Evolutionary conservation across 371 early-diverging fungal genomes (phyloP).

Genomic region (Lichtheimia corymbifera): DNA sequence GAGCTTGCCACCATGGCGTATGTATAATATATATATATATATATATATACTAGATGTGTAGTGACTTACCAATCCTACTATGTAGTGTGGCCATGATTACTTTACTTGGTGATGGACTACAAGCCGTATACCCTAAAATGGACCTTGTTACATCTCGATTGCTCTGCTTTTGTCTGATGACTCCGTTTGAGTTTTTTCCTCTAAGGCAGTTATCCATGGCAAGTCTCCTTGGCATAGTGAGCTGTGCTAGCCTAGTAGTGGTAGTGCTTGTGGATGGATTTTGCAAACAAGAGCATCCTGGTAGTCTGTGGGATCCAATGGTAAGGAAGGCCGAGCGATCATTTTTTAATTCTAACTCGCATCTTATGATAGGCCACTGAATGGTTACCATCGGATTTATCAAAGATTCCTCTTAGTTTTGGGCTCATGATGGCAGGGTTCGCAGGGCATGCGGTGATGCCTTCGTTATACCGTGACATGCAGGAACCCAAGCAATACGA

Average conservation of each 20-base stretch:
- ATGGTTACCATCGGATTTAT: conserved; percentile 26
- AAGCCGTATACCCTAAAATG: conserved; percentile 22
- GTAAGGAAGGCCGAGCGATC: conserved; percentile 13
- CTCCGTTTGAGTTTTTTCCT: conserved; percentile 33
- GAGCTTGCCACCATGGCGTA: conserved; percentile 64
- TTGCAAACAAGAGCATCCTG: conserved; percentile 44
- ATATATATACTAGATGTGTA: background rate
- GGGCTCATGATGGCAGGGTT: conserved; percentile 46
- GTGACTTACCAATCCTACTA: conserved; percentile 15
- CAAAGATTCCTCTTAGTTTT: conserved; percentile 33
- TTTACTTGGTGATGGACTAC: conserved; percentile 35
- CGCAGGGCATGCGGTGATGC: conserved; percentile 66
- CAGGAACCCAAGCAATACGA: conserved; percentile 49
- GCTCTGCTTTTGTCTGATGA: conserved; percentile 13
- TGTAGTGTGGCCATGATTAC: conserved; percentile 36
- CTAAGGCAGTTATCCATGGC: conserved; percentile 43
- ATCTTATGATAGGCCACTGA: conserved; percentile 29
- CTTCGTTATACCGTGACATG: conserved; percentile 71
- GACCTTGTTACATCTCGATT: conserved; percentile 11
- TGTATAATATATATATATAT: background rate
- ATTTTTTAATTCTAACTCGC: background rate
- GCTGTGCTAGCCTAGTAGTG: conserved; percentile 33
- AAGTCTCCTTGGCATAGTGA: conserved; percentile 47
- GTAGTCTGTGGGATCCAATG: conserved; percentile 56
- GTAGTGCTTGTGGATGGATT: conserved; percentile 52